Percentiles rank a stretch among this genome's conserved stretches.
phyloP scores from a whole-genome alignment of 2,329 filamentous ascomycete species.

The Aspergillus sp. region DNA sequence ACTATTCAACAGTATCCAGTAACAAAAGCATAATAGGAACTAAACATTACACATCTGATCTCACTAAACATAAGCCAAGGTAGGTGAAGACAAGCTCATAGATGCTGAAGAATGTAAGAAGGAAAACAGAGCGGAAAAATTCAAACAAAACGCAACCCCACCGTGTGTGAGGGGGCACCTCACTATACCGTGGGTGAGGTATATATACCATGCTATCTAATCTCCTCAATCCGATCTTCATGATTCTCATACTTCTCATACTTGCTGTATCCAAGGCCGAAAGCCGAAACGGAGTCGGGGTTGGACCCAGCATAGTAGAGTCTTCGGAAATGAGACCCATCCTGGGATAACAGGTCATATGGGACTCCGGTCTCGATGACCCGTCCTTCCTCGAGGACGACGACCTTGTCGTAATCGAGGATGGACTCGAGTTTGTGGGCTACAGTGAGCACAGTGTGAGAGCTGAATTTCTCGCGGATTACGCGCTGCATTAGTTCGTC shows the following conservation, averaged over 20 bases:
- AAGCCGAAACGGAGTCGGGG: conserved; percentile 27
- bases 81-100: not conserved
- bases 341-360: conserved; percentile 39
- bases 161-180: not conserved
- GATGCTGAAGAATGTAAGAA: not conserved
- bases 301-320: conserved; percentile 35
- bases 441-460: conserved; percentile 63
- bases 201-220: not conserved
- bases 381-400: conserved; percentile 42
- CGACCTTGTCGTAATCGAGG: conserved; percentile 45
- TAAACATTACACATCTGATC: not conserved
- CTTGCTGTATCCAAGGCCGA: not conserved
- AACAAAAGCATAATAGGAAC: not conserved
- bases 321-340: conserved; percentile 42
- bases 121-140: not conserved
- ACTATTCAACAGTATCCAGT: no score
- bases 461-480: conserved; percentile 57
- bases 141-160: not conserved
- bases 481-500: conserved; percentile 62
- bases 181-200: not conserved
- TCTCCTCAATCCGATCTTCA: not conserved
- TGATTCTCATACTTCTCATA: not conserved
- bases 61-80: no score
- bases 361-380: conserved; percentile 44
- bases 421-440: conserved; percentile 59